A percentile compares a stretch with the other conserved stretches of the same genome.
Conservation (phyloP, 108 stramenopile species). For the Mediolabrus comicus region DNA sequence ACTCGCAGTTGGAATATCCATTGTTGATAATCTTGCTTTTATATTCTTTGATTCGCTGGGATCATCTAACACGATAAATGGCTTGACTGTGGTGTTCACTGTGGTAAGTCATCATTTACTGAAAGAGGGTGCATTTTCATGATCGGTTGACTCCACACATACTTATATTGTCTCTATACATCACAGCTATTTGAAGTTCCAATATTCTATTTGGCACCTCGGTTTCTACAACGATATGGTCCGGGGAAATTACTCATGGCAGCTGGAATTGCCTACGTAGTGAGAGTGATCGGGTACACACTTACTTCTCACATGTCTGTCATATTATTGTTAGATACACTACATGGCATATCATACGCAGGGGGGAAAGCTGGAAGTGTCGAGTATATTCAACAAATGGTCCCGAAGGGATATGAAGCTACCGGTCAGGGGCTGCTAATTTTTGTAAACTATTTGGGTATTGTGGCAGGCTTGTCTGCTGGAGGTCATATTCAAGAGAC, state of each 20-base stretch:
- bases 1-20: constrained; percentile 47
- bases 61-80: constrained; percentile 47
- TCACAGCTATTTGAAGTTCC: constrained; percentile 54
- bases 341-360: constrained; percentile 75
- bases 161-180: too few relatives aligned
- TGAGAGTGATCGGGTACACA: constrained; percentile 63
- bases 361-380: constrained; percentile 45
- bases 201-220: constrained; percentile 57
- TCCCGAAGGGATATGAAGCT: constrained; percentile 56
- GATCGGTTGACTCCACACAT: too few relatives aligned
- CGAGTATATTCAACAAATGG: constrained; percentile 41
- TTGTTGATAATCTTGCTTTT: constrained; percentile 64
- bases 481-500: constrained; percentile 50
- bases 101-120: too few relatives aligned
- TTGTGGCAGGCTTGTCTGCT: constrained; percentile 45
- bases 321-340: constrained; percentile 61
- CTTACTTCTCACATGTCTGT: constrained; percentile 42
- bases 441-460: constrained; percentile 43
- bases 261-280: constrained; percentile 51
- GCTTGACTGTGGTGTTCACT: constrained; percentile 60
- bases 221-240: constrained; percentile 42
- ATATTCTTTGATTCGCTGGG: constrained; percentile 62
- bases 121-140: too few relatives aligned
- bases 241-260: constrained; percentile 38
- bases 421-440: constrained; percentile 56